A percentile compares a stretch with the other conserved stretches of the same genome.
Evolutionary conservation across 257 asterid genomes (phyloP).

Genomic region (Craterostigma plantagineum): DNA sequence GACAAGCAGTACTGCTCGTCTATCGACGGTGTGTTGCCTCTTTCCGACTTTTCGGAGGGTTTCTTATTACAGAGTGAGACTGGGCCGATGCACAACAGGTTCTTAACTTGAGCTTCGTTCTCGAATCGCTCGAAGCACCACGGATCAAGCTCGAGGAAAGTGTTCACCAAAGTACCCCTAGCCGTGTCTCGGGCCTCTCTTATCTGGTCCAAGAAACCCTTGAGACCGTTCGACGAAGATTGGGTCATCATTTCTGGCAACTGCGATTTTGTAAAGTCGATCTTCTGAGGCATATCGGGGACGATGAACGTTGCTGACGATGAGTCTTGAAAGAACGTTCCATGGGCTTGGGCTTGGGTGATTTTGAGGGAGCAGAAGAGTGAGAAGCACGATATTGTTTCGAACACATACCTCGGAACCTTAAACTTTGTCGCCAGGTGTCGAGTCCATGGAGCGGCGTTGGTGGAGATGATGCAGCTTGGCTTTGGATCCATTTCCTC

Average conservation of each 20-base stretch:
- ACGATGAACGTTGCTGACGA: slow-evolving; percentile 10
- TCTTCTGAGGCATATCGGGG: too few relatives aligned
- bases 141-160: slow-evolving; percentile 36
- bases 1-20: slow-evolving; percentile 10
- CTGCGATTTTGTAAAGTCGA: too few relatives aligned
- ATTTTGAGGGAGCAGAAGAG: background rate
- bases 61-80: slow-evolving; percentile 18
- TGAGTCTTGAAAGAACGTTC: background rate
- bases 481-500: background rate
- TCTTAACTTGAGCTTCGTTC: slow-evolving; percentile 6
- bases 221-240: slow-evolving; percentile 6
- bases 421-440: background rate
- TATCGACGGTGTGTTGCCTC: slow-evolving; percentile 11
- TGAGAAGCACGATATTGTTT: background rate
- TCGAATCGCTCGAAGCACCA: slow-evolving; percentile 21
- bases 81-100: slow-evolving; percentile 39
- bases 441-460: background rate
- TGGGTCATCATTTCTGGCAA: slow-evolving; percentile 9
- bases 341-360: background rate
- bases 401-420: background rate
- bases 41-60: slow-evolving; percentile 1
- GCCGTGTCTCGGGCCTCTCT: slow-evolving; percentile 10
- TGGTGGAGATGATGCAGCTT: background rate
- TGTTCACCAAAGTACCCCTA: slow-evolving; percentile 25
- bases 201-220: slow-evolving; percentile 7